Conservation (phyloP, 805 yeast species). For the Candida patagonica region DNA sequence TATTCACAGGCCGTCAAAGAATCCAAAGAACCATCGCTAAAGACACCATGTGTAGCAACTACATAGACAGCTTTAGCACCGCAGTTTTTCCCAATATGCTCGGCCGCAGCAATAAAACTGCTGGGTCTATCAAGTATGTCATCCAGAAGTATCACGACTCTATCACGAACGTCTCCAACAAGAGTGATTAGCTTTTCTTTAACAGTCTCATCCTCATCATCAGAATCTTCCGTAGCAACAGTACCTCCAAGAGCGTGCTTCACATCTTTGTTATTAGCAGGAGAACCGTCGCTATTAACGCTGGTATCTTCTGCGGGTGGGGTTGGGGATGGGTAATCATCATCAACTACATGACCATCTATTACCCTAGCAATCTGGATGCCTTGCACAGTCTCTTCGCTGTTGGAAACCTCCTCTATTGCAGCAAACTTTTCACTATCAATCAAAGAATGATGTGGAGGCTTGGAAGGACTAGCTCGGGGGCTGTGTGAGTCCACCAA, state of each 20-base stretch:
- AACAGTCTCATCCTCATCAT: slow-evolving; percentile 71
- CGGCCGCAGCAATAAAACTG: slow-evolving; percentile 95
- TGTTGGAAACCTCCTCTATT: slow-evolving; percentile 10
- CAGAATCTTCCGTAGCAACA: slow-evolving; percentile 63
- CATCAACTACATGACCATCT: slow-evolving; percentile 94
- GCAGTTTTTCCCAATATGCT: slow-evolving; percentile 89
- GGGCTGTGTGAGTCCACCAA: neutral
- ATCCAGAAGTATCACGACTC: slow-evolving; percentile 88
- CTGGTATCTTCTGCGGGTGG: slow-evolving; percentile 26
- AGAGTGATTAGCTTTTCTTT: slow-evolving; percentile 85
- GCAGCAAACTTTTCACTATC: neutral
- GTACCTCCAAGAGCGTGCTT: slow-evolving; percentile 69
- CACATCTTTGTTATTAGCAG: slow-evolving; percentile 12
- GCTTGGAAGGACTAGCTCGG: slow-evolving; percentile 1
- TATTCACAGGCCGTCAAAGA: slow-evolving; percentile 66
- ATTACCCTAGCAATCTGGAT: slow-evolving; percentile 94
- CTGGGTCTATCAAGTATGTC: slow-evolving; percentile 96
- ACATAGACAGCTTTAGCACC: slow-evolving; percentile 89
- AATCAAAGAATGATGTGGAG: neutral
- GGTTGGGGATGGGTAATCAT: slow-evolving; percentile 44
- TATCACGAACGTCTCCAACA: slow-evolving; percentile 90
- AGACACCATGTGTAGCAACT: slow-evolving; percentile 93
- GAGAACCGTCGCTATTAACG: slow-evolving; percentile 7
- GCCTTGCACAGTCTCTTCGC: slow-evolving; percentile 22
- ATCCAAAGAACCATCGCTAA: slow-evolving; percentile 79